Evolutionary conservation across 345 rosid genomes (phyloP).

Genomic region (Excoecaria agallocha): DNA sequence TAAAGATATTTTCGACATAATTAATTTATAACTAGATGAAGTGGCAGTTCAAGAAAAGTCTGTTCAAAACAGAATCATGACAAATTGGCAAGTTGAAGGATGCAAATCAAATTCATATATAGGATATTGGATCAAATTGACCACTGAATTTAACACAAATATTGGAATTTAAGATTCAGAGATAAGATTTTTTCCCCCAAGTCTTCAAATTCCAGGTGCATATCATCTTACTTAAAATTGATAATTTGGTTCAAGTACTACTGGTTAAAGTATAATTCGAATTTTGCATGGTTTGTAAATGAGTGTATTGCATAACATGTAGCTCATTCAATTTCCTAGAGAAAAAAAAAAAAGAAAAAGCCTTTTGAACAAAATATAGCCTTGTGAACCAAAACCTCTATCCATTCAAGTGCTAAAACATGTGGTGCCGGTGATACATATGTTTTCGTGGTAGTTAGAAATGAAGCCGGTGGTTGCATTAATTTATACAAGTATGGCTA

Average conservation of each 20-base stretch:
- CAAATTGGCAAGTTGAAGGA: not conserved
- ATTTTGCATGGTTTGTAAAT: too few species aligned
- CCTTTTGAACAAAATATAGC: not conserved
- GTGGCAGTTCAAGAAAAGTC: slow-evolving; percentile 6
- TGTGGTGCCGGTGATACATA: slow-evolving; percentile 31
- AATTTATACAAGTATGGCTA: not conserved
- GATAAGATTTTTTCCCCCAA: too few species aligned
- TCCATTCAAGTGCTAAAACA: slow-evolving; percentile 15
- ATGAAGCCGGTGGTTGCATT: slow-evolving; percentile 38
- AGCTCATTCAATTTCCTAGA: not conserved
- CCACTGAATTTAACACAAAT: too few species aligned
- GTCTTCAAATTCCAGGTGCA: too few species aligned
- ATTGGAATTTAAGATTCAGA: too few species aligned
- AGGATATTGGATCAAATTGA: too few species aligned
- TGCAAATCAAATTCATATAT: not conserved
- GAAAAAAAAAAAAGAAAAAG: not conserved
- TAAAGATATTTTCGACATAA: not conserved
- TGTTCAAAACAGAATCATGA: not conserved
- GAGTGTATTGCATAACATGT: not conserved
- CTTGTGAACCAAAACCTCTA: slow-evolving; percentile 17
- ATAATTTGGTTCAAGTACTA: too few species aligned
- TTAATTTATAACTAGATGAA: not conserved
- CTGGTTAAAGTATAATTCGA: too few species aligned
- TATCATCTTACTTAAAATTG: too few species aligned
- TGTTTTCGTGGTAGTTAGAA: slow-evolving; percentile 38